Evolutionary conservation across 768 basidiomycete genomes (phyloP).

Genomic region (Pleurotus tuber-regium): DNA sequence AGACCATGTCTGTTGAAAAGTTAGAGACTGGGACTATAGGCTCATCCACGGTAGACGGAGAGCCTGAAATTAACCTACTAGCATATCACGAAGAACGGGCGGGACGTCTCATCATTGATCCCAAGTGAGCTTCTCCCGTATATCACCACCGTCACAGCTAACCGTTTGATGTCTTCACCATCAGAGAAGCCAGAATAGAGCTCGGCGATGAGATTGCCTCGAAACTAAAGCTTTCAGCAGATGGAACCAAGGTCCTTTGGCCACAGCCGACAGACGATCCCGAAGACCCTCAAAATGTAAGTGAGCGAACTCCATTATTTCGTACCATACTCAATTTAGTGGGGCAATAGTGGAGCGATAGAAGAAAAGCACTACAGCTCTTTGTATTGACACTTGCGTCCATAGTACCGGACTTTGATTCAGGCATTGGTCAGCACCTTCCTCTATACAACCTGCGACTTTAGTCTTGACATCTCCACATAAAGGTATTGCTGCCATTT

Average conservation of each 20-base stretch:
- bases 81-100: slow-evolving; percentile 51
- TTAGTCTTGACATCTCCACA: not conserved
- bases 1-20: slow-evolving; percentile 1
- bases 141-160: not conserved
- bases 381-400: slow-evolving; percentile 54
- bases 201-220: slow-evolving; percentile 51
- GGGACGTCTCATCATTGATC: slow-evolving; percentile 58
- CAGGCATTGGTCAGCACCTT: slow-evolving; percentile 39
- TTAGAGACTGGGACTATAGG: not conserved
- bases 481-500: slow-evolving; percentile 53
- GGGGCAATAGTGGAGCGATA: slow-evolving; percentile 37
- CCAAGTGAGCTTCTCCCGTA: slow-evolving; percentile 35
- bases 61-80: slow-evolving; percentile 24
- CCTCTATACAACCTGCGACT: not conserved
- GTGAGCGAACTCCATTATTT: not conserved
- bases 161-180: not conserved
- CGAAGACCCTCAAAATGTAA: slow-evolving; percentile 30
- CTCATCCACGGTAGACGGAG: slow-evolving; percentile 20
- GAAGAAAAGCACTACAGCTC: slow-evolving; percentile 46
- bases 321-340: no score
- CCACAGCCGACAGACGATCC: slow-evolving; percentile 49
- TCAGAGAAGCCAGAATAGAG: slow-evolving; percentile 52
- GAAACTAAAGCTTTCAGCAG: slow-evolving; percentile 46
- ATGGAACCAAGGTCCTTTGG: slow-evolving; percentile 57
- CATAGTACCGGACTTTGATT: slow-evolving; percentile 61